phyloP scores from a whole-genome alignment of 176 grass and related monocot species.

The Zizania latifolia region DNA sequence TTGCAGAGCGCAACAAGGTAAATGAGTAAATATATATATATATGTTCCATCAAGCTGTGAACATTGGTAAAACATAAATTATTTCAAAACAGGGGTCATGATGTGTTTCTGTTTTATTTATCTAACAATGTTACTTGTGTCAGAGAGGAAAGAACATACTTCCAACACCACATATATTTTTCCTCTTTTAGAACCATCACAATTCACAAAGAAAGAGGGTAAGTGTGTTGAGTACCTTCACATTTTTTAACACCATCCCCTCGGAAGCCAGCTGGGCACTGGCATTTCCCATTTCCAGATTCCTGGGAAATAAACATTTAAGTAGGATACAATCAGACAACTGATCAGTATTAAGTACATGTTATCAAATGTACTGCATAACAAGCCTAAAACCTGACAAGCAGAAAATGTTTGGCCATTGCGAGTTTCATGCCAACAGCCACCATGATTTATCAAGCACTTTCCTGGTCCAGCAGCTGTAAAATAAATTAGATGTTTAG shows the following conservation, averaged over 20 bases:
- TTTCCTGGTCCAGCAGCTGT: constrained; percentile 82
- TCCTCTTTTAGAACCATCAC: background rate
- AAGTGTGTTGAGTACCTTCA: constrained; percentile 28
- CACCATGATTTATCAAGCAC: constrained; percentile 76
- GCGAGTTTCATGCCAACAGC: constrained; percentile 75
- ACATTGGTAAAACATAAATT: background rate
- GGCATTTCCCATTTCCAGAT: constrained; percentile 49
- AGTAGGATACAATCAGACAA: background rate
- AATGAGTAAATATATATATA: background rate
- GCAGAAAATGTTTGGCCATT: constrained; percentile 70
- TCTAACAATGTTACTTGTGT: background rate
- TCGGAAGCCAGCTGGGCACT: constrained; percentile 49
- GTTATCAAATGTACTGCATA: background rate
- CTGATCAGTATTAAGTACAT: background rate
- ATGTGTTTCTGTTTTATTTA: background rate
- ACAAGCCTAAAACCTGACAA: constrained; percentile 51
- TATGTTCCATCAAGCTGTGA: background rate
- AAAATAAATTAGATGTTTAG: constrained; percentile 23
- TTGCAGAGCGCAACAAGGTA: background rate
- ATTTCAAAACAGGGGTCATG: background rate
- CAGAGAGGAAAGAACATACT: constrained; percentile 2
- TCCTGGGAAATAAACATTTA: constrained; percentile 23
- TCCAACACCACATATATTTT: background rate
- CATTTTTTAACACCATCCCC: constrained; percentile 57
- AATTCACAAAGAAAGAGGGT: background rate